Evolutionary conservation across 2,329 filamentous ascomycete species (phyloP).

Genomic region (Xylaria polymorpha): DNA sequence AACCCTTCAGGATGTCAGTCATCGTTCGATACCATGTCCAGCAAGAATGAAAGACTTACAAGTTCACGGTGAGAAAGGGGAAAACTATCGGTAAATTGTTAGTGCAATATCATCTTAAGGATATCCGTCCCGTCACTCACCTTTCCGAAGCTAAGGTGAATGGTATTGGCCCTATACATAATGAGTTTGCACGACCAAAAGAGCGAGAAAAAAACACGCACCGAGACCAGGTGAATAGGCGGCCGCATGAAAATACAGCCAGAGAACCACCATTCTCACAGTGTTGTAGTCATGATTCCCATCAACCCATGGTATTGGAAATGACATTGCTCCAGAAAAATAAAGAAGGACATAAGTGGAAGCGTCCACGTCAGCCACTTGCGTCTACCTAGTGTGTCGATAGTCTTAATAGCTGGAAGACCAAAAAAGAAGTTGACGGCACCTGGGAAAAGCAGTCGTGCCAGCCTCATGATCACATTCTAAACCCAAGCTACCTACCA

Average conservation of each 20-base stretch:
- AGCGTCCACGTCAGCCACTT: constrained; percentile 24
- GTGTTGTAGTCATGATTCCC: not conserved
- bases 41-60: not conserved
- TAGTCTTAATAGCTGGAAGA: constrained; percentile 20
- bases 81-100: constrained; percentile 8
- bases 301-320: constrained; percentile 18
- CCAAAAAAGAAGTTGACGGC: constrained; percentile 28
- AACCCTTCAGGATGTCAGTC: constrained; percentile 12
- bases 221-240: constrained; percentile 22
- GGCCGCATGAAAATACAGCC: constrained; percentile 23
- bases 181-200: not conserved
- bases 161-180: constrained; percentile 14
- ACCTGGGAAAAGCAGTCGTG: not conserved
- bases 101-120: not conserved
- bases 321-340: constrained; percentile 9
- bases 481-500: constrained; percentile 12
- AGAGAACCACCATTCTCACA: constrained; percentile 4
- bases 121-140: not conserved
- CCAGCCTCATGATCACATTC: not conserved
- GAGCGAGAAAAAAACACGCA: not conserved
- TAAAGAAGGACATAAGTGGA: constrained; percentile 21
- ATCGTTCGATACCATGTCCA: not conserved
- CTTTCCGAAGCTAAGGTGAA: constrained; percentile 21
- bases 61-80: constrained; percentile 25
- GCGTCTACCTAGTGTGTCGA: constrained; percentile 20